Evolutionary conservation across 306 rosid genomes (phyloP), one percentile per base, ranked within the genome.

Genomic region (Inga laurina): DNA sequence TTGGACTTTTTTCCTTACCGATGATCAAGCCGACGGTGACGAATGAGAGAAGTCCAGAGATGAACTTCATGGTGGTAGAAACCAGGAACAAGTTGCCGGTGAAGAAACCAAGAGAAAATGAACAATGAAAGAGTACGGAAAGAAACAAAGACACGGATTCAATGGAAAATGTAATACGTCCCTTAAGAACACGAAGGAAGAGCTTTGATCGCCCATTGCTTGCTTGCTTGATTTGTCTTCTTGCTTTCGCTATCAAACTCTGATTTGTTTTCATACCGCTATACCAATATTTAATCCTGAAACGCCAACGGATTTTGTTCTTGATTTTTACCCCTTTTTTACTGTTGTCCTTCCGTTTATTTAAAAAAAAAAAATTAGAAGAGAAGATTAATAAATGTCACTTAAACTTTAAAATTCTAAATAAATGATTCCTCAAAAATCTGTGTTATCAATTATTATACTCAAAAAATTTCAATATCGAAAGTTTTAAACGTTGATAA

Each of bases 1-100:
- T 15, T 0, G 13, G 57, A 10, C 12, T 12, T 15, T 14, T 65
- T 18, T 37, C 7, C 27, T 4, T 70, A 92, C 98, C 98, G n/a
- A 93, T 88, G 52, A 93, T 88, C 95, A 93, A 92, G 86, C 98
- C 98, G 69, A 93, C 79, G 15, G 98, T 93, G 89, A 93, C 97
- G 76, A 95, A 87, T 19, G 98, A 92, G 12, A 95, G 93, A 56
- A 95, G 92, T 30, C 94, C 97, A 73, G 92, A 92, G 7, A 92
- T 88, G 79, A 95, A 85, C 88, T 72, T 92, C 94, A 93, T 95
- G 52, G 90, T 93, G 59, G 88, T 30, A 34, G 90, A 75, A 44
- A 84, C 94, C 97, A 92, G 90, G 77, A 69, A 37, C 3, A 8
- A 21, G 7, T 24, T 27, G 56, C 62, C 8, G 37, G 34, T 15